These are phyloP conservation scores for Starmerella bacillaris DNA, from an alignment of 805 yeast genomes.

Conservation along the genomic window DNA sequence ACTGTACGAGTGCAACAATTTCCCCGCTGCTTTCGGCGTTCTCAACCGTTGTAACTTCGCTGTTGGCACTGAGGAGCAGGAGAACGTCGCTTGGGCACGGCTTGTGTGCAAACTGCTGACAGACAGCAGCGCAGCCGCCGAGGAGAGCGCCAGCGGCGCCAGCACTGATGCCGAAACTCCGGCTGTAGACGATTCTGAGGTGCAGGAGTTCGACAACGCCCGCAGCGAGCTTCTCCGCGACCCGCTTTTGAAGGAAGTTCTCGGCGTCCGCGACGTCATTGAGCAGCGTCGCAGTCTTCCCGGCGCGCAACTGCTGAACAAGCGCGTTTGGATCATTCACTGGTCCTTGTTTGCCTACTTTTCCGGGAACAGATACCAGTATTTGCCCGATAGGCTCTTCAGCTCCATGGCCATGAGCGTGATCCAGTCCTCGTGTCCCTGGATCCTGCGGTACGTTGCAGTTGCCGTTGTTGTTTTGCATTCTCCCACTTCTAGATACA, in stretches of 20 bases:
- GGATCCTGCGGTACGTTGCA: conserved; percentile 48
- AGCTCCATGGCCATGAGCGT: conserved; percentile 44
- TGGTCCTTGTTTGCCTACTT: conserved; percentile 51
- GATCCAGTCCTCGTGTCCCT: conserved; percentile 54
- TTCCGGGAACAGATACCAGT: conserved; percentile 31
- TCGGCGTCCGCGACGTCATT: conserved; percentile 37
- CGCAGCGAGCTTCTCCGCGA: conserved; percentile 25
- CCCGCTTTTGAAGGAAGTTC: conserved; percentile 35
- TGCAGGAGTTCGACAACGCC: conserved; percentile 1
- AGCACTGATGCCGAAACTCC: conserved; percentile 35
- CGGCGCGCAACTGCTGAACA: conserved; percentile 40
- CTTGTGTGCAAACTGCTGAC: conserved; percentile 43
- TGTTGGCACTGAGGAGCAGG: conserved; percentile 28
- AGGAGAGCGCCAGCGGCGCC: conserved; percentile 33
- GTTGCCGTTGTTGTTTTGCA: conserved; percentile 32
- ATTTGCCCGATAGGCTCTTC: conserved; percentile 39
- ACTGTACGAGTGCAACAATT: conserved; percentile 25
- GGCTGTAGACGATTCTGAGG: conserved; percentile 37
- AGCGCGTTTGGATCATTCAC: conserved; percentile 52
- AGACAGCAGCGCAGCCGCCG: conserved; percentile 7
- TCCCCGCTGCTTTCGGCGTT: conserved; percentile 22
- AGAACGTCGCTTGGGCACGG: conserved; percentile 34
- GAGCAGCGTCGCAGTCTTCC: conserved; percentile 38
- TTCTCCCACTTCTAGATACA: conserved; percentile 21
- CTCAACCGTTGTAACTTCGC: conserved; percentile 18